These are phyloP conservation scores for Sarocladium brachiariae DNA, from an alignment of 2,329 filamentous ascomycete genomes.

Conservation along the genomic window DNA sequence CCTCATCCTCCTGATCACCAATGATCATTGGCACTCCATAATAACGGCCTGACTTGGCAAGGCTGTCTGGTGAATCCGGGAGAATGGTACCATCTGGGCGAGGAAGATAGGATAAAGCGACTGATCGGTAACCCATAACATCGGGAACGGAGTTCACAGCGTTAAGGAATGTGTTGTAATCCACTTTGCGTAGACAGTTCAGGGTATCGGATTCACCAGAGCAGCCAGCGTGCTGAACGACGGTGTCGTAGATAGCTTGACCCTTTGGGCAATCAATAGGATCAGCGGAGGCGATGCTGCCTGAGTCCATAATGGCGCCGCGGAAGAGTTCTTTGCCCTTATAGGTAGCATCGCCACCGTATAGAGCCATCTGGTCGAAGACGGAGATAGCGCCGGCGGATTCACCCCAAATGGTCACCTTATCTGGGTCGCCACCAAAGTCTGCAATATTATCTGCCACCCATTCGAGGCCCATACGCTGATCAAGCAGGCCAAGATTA, in stretches of 20 bases:
- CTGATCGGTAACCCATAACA: slow-evolving; percentile 46
- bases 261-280: slow-evolving; percentile 48
- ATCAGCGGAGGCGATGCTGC: slow-evolving; percentile 41
- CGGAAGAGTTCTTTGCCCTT: slow-evolving; percentile 49
- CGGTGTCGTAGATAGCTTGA: slow-evolving; percentile 46
- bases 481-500: slow-evolving; percentile 56
- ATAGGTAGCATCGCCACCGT: slow-evolving; percentile 55
- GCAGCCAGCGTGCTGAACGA: slow-evolving; percentile 49
- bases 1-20: slow-evolving; percentile 60
- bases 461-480: slow-evolving; percentile 55
- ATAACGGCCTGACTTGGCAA: slow-evolving; percentile 41
- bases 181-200: slow-evolving; percentile 45
- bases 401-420: slow-evolving; percentile 61
- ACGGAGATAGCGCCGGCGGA: slow-evolving; percentile 54
- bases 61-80: slow-evolving; percentile 44
- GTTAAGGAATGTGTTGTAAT: slow-evolving; percentile 44
- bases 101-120: slow-evolving; percentile 56
- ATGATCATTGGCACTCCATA: slow-evolving; percentile 55
- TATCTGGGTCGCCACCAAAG: slow-evolving; percentile 59
- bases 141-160: slow-evolving; percentile 53
- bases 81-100: slow-evolving; percentile 51
- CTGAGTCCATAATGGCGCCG: slow-evolving; percentile 58
- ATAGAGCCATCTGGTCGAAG: slow-evolving; percentile 54
- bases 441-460: slow-evolving; percentile 55
- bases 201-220: slow-evolving; percentile 38